Evolutionary conservation across 768 basidiomycete species (phyloP).

Genomic region (Pluteus cervinus): DNA sequence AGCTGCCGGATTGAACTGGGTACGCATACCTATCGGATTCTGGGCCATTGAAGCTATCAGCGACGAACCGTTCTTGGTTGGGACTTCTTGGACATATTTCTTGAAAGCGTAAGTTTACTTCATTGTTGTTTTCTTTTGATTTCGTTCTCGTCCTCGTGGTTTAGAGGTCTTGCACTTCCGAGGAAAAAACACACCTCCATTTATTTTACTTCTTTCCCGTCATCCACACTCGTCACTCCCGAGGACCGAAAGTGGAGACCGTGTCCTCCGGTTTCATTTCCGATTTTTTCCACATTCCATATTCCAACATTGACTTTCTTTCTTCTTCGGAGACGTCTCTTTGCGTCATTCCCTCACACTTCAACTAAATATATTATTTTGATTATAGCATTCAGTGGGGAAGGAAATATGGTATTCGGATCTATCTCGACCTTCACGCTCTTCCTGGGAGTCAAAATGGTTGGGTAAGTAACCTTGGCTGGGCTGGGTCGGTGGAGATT

Average conservation of each 20-base stretch:
- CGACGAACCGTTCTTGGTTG: slow-evolving; percentile 77
- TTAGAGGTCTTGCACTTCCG: no score
- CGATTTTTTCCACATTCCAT: no score
- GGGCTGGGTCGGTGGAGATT: background rate
- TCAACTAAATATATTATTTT: slow-evolving; percentile 32
- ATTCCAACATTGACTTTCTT: no score
- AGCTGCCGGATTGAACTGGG: slow-evolving; percentile 81
- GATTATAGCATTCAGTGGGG: slow-evolving; percentile 69
- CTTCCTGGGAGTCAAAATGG: slow-evolving; percentile 80
- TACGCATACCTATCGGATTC: slow-evolving; percentile 80
- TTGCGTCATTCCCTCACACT: slow-evolving; percentile 12
- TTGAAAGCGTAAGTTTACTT: slow-evolving; percentile 34
- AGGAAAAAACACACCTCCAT: no score
- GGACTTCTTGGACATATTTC: slow-evolving; percentile 68
- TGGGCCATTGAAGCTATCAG: slow-evolving; percentile 80
- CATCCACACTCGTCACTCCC: no score
- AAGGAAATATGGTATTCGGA: slow-evolving; percentile 88
- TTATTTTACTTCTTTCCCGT: no score
- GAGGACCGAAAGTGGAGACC: no score
- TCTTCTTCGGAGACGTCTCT: no score
- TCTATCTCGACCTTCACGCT: slow-evolving; percentile 76
- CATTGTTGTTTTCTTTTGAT: slow-evolving; percentile 6
- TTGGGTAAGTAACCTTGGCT: slow-evolving; percentile 38
- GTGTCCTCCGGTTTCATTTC: no score
- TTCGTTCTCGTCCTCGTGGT: background rate